These are phyloP conservation scores for Penstemon barbatus DNA, from an alignment of 257 asterid species.

Conservation along the genomic window DNA sequence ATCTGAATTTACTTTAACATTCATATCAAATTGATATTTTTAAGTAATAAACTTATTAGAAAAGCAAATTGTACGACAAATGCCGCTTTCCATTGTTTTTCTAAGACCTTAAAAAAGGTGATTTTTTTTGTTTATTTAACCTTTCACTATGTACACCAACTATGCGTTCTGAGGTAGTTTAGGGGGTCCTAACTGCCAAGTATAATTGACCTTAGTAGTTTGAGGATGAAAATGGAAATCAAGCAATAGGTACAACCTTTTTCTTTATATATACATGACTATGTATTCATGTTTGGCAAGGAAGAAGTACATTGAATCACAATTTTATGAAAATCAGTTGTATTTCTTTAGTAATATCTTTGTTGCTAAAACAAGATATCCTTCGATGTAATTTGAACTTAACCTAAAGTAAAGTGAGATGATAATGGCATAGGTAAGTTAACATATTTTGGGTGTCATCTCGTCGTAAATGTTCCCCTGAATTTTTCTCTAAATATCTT, in stretches of 20 bases:
- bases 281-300: constrained; percentile 7
- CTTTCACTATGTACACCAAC: background rate
- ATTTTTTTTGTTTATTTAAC: background rate
- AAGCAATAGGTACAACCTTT: background rate
- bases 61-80: background rate
- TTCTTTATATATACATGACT: background rate
- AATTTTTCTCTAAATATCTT: background rate
- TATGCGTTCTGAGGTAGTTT: background rate
- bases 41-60: background rate
- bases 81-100: constrained; percentile 5
- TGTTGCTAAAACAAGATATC: background rate
- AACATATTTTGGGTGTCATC: background rate
- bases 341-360: too few relatives aligned
- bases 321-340: background rate
- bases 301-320: constrained; percentile 3
- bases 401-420: background rate
- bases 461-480: background rate
- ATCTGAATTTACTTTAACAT: background rate
- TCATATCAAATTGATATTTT: background rate
- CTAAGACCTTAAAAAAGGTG: background rate
- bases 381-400: background rate
- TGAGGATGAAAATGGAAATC: background rate
- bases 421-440: background rate
- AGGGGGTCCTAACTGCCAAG: too few relatives aligned
- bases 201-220: background rate